These are phyloP conservation scores for Carex kokanica DNA, from an alignment of 176 grass and related monocot species.

Conservation along the genomic window DNA sequence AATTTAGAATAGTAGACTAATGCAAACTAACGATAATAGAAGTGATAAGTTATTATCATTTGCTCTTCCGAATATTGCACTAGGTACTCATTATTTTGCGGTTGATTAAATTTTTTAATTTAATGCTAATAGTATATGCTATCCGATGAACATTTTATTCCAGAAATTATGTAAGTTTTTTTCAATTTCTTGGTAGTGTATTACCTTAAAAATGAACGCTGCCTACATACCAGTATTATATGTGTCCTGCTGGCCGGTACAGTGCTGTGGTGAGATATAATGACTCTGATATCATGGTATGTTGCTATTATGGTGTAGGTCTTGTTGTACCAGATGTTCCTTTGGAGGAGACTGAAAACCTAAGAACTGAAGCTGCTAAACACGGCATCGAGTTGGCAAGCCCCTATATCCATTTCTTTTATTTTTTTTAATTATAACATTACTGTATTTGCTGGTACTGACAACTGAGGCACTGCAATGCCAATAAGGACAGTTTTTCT, in stretches of 20 bases:
- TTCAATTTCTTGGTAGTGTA: neutral
- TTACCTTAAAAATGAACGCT: neutral
- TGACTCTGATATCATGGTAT: neutral
- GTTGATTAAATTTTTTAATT: neutral
- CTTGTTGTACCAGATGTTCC: constrained; percentile 98
- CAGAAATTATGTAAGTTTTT: neutral
- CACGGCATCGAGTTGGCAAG: constrained; percentile 68
- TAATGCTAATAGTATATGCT: neutral
- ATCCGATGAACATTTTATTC: neutral
- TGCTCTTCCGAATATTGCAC: neutral
- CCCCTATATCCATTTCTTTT: neutral
- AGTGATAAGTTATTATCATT: neutral
- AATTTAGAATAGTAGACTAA: neutral
- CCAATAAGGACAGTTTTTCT: neutral
- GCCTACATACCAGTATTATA: neutral
- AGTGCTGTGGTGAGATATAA: neutral
- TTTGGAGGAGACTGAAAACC: constrained; percentile 78
- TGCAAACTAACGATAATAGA: neutral
- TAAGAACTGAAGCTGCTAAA: constrained; percentile 77
- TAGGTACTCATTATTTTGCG: neutral
- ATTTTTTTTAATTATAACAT: neutral
- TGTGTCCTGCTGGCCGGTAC: neutral
- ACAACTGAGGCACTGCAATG: neutral
- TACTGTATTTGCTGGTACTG: constrained; percentile 44
- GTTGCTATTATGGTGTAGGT: constrained; percentile 43